phyloP scores from a whole-genome alignment of 768 basidiomycete genomes.

The Rhodotorula diobovata region DNA sequence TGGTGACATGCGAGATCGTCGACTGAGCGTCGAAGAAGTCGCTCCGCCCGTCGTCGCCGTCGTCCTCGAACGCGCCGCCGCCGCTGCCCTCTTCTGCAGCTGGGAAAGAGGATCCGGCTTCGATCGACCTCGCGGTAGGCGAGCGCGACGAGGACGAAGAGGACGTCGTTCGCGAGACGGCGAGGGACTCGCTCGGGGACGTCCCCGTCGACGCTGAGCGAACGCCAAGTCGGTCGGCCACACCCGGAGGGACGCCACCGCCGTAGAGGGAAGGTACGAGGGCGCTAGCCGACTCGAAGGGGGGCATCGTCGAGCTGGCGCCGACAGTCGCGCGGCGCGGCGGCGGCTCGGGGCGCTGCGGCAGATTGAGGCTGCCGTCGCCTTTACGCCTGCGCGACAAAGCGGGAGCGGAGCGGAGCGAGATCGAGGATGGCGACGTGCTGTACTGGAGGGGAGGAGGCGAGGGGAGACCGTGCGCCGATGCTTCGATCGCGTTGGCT shows the following conservation, averaged over 20 bases:
- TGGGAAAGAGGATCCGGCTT: too few species aligned
- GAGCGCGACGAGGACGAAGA: neutral
- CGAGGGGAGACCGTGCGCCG: neutral
- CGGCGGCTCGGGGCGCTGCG: neutral
- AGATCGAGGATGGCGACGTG: neutral
- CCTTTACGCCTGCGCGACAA: neutral
- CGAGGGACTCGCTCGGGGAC: too few species aligned
- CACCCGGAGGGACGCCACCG: neutral
- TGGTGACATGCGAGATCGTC: conserved; percentile 23
- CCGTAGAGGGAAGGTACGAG: neutral
- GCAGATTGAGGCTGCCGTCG: neutral
- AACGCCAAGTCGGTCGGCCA: neutral
- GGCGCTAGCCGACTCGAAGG: neutral
- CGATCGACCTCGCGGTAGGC: neutral
- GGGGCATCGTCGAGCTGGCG: neutral
- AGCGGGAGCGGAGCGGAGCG: neutral
- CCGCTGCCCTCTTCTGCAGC: neutral
- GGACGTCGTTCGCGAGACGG: neutral
- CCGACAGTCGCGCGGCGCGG: neutral
- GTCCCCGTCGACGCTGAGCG: neutral
- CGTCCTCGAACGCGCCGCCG: neutral
- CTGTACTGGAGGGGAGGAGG: neutral
- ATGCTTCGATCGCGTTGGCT: neutral
- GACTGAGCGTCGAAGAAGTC: conserved; percentile 23
- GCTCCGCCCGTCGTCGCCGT: conserved; percentile 7